Base-by-base conservation (phyloP, 2,329 filamentous ascomycete genomes). In the Trichoderma semiorbis region DNA sequence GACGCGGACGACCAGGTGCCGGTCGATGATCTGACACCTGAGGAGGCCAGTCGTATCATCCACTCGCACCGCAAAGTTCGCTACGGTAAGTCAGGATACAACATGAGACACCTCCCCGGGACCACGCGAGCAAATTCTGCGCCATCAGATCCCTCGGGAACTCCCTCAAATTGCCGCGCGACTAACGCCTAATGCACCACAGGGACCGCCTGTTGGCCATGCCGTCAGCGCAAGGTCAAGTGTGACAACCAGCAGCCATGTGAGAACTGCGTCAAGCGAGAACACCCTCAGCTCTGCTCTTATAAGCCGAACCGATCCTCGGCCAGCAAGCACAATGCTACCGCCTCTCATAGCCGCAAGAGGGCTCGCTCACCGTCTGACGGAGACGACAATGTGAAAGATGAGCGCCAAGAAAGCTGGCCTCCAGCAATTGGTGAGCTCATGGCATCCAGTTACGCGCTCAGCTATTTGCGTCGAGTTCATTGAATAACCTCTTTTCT, bases 241-340 rank as follows among this genome's bases (percentile, higher is more conserved):
- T 91, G 89, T 78, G 89, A 91, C 81, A 91, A 91, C 79, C 89
- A 90, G 78, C 86, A 90, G 77, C 89, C 89, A 0, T 91, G 89
- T 79, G 89, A 91, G 77, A 91, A 91, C 78, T 91, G 89, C 77
- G 85, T 90, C 77, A 91, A 90, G 82, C 83, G 89, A 69, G 89
- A 91, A 72, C 89, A 91, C 75, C 85, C 89, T 3, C 85, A 88
- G 79, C 82, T 91, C 65, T 91, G 89, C 78, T 91, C 88, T 32
- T 91, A 91, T 81, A 91, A 91, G 77, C 89, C 89, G 16, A 91
- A 91, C 78, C 80, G 80, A 79, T 81, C 78, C 76, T 82, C 75
- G 70, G 79, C 79, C 74, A 79, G 75, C 76, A 84, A 79, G 78
- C 80, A 78, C 77, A 75, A 78, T 14, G 71, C 76, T 12, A 72